Percentiles rank a stretch among this genome's conserved stretches.
These are phyloP conservation scores for Psidium guajava DNA, from an alignment of 345 rosid genomes.

Conservation along the genomic window DNA sequence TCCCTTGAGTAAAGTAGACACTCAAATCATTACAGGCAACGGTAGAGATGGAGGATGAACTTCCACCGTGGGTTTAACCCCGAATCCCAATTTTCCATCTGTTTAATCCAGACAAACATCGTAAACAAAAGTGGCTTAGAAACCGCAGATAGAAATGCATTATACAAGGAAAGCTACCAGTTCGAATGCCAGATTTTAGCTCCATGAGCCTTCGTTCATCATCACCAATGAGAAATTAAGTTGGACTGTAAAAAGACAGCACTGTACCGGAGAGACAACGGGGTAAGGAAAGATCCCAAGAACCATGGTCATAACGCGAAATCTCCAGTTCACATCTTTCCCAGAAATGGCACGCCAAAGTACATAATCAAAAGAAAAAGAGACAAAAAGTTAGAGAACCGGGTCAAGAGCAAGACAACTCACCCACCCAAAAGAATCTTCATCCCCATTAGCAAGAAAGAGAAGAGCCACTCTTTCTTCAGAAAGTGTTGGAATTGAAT, in stretches of 20 bases:
- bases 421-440: background rate
- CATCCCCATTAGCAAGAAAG: background rate
- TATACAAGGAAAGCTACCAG: constrained; percentile 15
- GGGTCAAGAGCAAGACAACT: background rate
- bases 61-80: constrained; percentile 10
- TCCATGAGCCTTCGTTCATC: background rate
- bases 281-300: background rate
- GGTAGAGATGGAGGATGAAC: background rate
- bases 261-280: background rate
- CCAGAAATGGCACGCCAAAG: background rate
- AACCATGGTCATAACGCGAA: background rate
- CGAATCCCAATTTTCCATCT: constrained; percentile 28
- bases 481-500: background rate
- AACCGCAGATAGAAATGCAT: constrained; percentile 52
- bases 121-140: constrained; percentile 36
- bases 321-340: background rate
- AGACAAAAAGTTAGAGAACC: background rate
- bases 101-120: constrained; percentile 49
- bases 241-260: background rate
- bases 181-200: constrained; percentile 25
- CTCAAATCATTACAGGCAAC: constrained; percentile 23
- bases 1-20: constrained; percentile 12
- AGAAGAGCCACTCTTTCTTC: background rate
- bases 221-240: background rate
- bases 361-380: background rate